Base-by-base conservation (phyloP, 768 basidiomycete genomes). In the Pisolithus tinctorius region DNA sequence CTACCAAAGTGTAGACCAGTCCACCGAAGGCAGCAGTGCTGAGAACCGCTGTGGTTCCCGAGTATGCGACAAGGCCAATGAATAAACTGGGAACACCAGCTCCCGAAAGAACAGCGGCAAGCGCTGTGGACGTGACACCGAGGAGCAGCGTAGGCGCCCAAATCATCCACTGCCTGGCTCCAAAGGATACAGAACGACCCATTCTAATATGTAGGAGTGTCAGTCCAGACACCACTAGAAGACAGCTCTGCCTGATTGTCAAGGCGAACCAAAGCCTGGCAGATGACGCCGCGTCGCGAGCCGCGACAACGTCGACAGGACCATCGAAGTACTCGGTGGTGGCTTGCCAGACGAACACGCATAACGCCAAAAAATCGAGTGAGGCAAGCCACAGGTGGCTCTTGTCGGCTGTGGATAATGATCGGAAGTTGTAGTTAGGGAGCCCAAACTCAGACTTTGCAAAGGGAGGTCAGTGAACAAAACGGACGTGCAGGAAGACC, bases 371-470 rank as follows among this genome's bases (percentile, higher is more conserved):
- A 29, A 88, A 59, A 59, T 89, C 87, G 43, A 84, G 75, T 25
- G 74, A 68, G 53, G 86, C 82, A 46, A 89, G 71, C 85, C 86
- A 89, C 44, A 88, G 59, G 62, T 87, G 84, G 54, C 76, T 77
- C 69, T 86, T 84, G 65, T 87, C 82, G 46, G 82, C 80, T 36
- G 77, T 69, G 37, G 86, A 82, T 54, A 89, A 74, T 14, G 78
- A 78, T 58, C 75, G 75, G 65, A 81, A 84, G 46, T 61, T 61
- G 43, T 55, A 62, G 62, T 81, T 81, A 54, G 84, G 85, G 52
- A 85, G 75, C 55, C 84, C 83, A 64, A 86, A 88, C 70, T 86
- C 84, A 59, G 85, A 31, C 30, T 31, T 31, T 31, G 9, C 9
- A 31, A 31, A 31, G 30, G 9, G 30, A 6, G 10, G 30, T 31